Base-by-base conservation (phyloP, 2,329 filamentous ascomycete species). In the Zymoseptoria brevis region DNA sequence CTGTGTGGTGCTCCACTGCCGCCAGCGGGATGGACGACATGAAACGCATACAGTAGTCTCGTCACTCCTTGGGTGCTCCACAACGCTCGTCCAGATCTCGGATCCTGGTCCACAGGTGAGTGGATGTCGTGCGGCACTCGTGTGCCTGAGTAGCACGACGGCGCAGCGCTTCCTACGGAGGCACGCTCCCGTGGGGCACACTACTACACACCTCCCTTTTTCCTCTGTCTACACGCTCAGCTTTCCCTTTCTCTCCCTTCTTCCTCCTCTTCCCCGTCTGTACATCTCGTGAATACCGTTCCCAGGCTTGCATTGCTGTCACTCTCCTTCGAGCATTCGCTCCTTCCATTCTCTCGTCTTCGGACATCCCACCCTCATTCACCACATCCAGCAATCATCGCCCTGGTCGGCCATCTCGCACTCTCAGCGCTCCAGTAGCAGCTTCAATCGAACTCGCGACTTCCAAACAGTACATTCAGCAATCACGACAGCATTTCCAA, bases 401-500 rank as follows among this genome's bases (percentile, higher is more conserved):
- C 75, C 75, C 75, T 75, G 75, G 75, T 76, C 68, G 75, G 75
- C 26, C 76, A 67, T 59, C 59, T 59, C 62, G 26, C 26, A 67
- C 55, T 57, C 58, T 45, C 63, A 66, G 69, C 71, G 73, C 75
- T 76, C 73, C 67, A 74, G 74, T 66, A 75, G 72, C 73, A 66
- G 69, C 70, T 67, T 54, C 22, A 30, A 52, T 22, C 53, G 30
- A 54, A 54, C 49, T 19, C 49, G 50, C 53, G 56, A 8, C 54
- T 26, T 49, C 24, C 53, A 54, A 54, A 50, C 55, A 55, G 21
- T 54, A 45, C 48, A 45, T 56, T 26, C 45, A 8, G 30, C 19
- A 11, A 50, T 56, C 22, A 19, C 54, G 45, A 56, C 41, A 49
- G 24, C 55, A 61, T 45, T 30, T 54, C 57, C 48, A 55, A 56